Percentiles rank a stretch among this genome's conserved stretches.
Evolutionary conservation across 163 green algal genomes (phyloP).

Genomic region (Scenedesmus sp.): DNA sequence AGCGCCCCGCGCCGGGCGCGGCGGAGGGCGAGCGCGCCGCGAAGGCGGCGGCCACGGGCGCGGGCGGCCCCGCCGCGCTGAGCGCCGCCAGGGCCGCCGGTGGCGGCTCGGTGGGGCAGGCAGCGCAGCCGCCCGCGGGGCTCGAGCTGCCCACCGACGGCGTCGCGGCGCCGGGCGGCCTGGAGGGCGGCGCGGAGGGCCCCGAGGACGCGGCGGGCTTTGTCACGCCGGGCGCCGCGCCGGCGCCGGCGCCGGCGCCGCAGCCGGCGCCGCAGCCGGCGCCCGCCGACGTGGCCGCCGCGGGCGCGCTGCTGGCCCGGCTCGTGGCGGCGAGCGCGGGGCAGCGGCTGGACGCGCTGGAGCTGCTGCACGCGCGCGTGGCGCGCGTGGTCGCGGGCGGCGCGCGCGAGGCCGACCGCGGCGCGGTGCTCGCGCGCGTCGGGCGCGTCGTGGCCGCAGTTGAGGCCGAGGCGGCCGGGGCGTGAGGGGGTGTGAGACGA

Average conservation of each 20-base stretch:
- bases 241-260: too few relatives aligned
- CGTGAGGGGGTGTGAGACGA: not conserved
- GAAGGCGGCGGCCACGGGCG: too few relatives aligned
- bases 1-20: not conserved
- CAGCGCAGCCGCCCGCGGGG: too few relatives aligned
- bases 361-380: constrained; percentile 51
- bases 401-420: not conserved
- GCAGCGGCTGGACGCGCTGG: constrained; percentile 51
- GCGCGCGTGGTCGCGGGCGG: constrained; percentile 44
- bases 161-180: too few relatives aligned
- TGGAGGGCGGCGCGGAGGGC: too few relatives aligned
- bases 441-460: not conserved
- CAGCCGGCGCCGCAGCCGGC: not conserved
- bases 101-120: too few relatives aligned
- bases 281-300: constrained; percentile 29
- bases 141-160: too few relatives aligned
- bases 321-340: constrained; percentile 49
- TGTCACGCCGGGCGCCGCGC: too few relatives aligned
- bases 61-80: too few relatives aligned
- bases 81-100: too few relatives aligned
- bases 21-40: not conserved
- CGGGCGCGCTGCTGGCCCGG: constrained; percentile 45
- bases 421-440: not conserved
- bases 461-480: not conserved
- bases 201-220: too few relatives aligned